Conservation (phyloP, 345 rosid species). For the Jatropha curcas region DNA sequence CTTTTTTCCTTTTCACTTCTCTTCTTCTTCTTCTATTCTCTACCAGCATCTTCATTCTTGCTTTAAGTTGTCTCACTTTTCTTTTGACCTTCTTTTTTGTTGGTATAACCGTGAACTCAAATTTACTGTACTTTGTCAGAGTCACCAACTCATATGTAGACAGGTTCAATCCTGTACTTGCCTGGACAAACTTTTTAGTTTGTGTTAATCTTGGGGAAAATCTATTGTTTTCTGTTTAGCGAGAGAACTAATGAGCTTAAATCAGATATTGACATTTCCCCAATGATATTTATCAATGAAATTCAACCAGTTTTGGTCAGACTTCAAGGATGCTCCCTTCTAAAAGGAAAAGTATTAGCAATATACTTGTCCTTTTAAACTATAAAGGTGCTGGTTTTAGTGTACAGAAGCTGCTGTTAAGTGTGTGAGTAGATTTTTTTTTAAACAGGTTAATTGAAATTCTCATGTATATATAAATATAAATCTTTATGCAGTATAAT, state of each 20-base stretch:
- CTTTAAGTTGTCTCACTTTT: not conserved
- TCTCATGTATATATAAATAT: not conserved
- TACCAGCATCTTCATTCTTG: not conserved
- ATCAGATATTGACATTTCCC: slow-evolving; percentile 73
- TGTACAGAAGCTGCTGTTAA: too few relatives aligned
- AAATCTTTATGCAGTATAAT: too few relatives aligned
- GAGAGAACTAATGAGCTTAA: slow-evolving; percentile 86
- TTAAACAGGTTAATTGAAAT: too few relatives aligned
- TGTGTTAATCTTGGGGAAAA: not conserved
- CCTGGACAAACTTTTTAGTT: not conserved
- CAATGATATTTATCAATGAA: slow-evolving; percentile 51
- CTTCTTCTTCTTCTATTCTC: not conserved
- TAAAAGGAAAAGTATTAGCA: slow-evolving; percentile 49
- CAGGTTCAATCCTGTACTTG: not conserved
- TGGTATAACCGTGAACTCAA: not conserved
- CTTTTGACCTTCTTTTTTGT: not conserved
- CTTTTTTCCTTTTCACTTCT: not conserved
- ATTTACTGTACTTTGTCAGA: not conserved
- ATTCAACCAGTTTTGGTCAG: slow-evolving; percentile 83
- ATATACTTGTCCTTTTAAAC: not conserved
- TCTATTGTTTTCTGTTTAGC: slow-evolving; percentile 32
- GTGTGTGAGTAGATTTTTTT: not conserved
- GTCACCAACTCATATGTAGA: too few relatives aligned
- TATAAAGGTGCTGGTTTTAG: too few relatives aligned
- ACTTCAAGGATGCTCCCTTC: slow-evolving; percentile 71